Conservation (phyloP, 495 filamentous ascomycete species). For the Trichoderma parareesei region DNA sequence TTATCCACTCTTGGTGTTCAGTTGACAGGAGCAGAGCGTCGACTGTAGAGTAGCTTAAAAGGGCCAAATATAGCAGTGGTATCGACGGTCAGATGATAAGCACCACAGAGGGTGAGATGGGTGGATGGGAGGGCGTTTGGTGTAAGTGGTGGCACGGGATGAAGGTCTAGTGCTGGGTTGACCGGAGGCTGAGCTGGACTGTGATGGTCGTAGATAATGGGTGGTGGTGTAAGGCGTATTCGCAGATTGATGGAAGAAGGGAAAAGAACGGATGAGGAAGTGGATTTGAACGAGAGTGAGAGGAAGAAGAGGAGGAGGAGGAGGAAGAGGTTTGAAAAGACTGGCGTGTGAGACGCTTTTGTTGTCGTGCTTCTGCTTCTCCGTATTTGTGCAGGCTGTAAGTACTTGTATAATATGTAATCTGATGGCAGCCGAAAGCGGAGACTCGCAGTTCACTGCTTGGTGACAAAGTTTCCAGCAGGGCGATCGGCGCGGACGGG, state of each 20-base stretch:
- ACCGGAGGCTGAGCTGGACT: not conserved
- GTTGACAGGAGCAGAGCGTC: not conserved
- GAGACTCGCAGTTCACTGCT: not conserved
- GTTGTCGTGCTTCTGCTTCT: constrained; percentile 8
- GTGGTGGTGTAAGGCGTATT: not conserved
- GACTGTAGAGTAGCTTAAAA: not conserved
- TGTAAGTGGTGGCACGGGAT: constrained; percentile 10
- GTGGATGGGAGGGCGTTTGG: not conserved
- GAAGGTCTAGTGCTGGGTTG: not conserved
- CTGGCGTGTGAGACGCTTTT: constrained; percentile 7
- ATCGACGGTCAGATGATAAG: constrained; percentile 3
- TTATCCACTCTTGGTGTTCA: not conserved
- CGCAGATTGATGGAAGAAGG: not conserved
- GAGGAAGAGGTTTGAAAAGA: not conserved
- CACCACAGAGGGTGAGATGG: not conserved
- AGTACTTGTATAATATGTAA: not conserved
- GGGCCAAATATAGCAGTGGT: constrained; percentile 1
- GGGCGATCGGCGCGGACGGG: no score
- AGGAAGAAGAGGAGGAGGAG: not conserved
- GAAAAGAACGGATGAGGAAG: not conserved
- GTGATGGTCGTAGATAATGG: not conserved
- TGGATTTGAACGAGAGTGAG: no score
- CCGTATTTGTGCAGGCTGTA: no score
- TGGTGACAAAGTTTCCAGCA: not conserved
- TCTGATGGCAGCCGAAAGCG: constrained; percentile 1